Percentiles rank a stretch among this genome's conserved stretches.
These are phyloP conservation scores for Sanghuangporus weigelae DNA, from an alignment of 1,284 basidiomycete genomes.

Conservation along the genomic window DNA sequence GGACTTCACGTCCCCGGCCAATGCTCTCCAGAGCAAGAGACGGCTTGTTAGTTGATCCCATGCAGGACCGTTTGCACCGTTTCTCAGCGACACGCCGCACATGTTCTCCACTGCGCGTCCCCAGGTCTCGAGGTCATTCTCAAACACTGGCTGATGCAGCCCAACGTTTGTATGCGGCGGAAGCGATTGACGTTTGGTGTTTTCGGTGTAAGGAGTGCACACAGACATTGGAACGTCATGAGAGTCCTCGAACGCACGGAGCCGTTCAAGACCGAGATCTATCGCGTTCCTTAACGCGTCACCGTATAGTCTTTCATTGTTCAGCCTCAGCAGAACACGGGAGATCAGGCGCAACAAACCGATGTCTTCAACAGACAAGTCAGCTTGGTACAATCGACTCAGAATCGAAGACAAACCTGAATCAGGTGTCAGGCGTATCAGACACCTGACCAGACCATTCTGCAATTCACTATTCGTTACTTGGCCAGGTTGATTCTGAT, in stretches of 20 bases:
- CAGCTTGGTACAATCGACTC: neutral
- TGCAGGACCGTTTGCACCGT: slow-evolving; percentile 27
- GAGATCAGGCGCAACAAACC: slow-evolving; percentile 8
- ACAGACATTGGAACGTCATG: slow-evolving; percentile 13
- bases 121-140: slow-evolving; percentile 35
- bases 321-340: slow-evolving; percentile 14
- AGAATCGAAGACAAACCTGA: slow-evolving; percentile 20
- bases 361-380: slow-evolving; percentile 8
- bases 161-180: slow-evolving; percentile 37
- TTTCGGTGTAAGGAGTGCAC: neutral
- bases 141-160: slow-evolving; percentile 30
- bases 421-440: slow-evolving; percentile 37
- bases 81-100: slow-evolving; percentile 51
- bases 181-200: neutral
- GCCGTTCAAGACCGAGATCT: slow-evolving; percentile 22
- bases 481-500: slow-evolving; percentile 42
- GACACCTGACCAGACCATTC: slow-evolving; percentile 43
- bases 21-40: slow-evolving; percentile 49
- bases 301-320: slow-evolving; percentile 20
- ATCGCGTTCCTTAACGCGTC: neutral
- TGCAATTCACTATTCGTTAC: slow-evolving; percentile 56
- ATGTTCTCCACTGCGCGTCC: slow-evolving; percentile 48
- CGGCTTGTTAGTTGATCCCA: slow-evolving; percentile 53
- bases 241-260: slow-evolving; percentile 36
- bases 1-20: slow-evolving; percentile 32